Evolutionary conservation across 2,329 filamentous ascomycete genomes (phyloP), one percentile per base, ranked within the genome.

Genomic region (Ceratocystis destructans): DNA sequence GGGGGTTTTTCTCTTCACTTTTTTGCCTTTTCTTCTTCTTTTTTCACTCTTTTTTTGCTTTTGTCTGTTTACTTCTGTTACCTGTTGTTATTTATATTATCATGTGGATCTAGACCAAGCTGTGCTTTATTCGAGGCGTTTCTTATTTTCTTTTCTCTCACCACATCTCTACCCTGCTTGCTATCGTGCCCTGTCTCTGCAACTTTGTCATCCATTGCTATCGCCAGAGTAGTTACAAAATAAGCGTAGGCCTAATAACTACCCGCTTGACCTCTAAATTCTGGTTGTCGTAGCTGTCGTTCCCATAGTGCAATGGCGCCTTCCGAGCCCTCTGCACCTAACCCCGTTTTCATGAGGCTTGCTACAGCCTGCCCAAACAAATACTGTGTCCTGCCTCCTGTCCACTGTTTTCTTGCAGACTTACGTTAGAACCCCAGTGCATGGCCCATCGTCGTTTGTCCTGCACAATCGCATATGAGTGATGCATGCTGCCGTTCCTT

Each of bases 91-190:
- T 37, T 59, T 31, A 59, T 37, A 31, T 59, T 7, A 10, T 33
- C 55, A 37, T 37, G 55, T 59, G 55, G 55, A 59, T 59, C 28
- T 59, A 59, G 55, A 59, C 55, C n/a, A 59, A 59, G 28, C 55
- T 59, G 31, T 59, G 37, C 28, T 59, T n/a, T 59, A 37, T 37
- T 59, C 3, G 12, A 59, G 33, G 44, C 62, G 45, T 64, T 64
- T 64, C 37, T 50, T 63, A n/a, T 62, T 61, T 61, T n/a, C 22
- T 61, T 8, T 37, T 41, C 28, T 25, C 15, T 33, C 28, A 15
- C 4, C 37, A 41, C 12, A 41, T 12, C 37, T 37, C 10, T 41
- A 41, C 37, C 37, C 10, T 41, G 37, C 37, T 41, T 41, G 37
- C 12, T 15, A 41, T 41, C 37, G 37, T 5, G 37, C 37, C 37